Evolutionary conservation across 768 basidiomycete species (phyloP).

Genomic region (Rhizopogon rudus): DNA sequence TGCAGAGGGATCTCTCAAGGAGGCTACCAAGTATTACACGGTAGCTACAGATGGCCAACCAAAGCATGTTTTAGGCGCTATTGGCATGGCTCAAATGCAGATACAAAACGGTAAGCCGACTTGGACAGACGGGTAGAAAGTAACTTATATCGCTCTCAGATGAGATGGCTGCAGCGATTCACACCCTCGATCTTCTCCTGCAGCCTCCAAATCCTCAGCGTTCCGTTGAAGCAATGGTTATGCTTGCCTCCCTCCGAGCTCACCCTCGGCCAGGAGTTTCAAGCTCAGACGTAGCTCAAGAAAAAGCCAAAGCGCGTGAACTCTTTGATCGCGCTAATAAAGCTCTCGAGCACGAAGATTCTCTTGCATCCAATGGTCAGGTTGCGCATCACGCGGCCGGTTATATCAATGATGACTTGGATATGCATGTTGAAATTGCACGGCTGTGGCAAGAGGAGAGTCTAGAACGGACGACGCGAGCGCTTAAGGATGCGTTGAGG

Average conservation of each 20-base stretch:
- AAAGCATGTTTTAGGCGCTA: conserved; percentile 71
- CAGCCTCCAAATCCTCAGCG: conserved; percentile 60
- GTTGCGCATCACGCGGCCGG: conserved; percentile 35
- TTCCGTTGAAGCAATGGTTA: conserved; percentile 79
- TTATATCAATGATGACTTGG: conserved; percentile 68
- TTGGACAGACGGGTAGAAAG: not conserved
- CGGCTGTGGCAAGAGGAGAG: conserved; percentile 83
- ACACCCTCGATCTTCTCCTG: conserved; percentile 74
- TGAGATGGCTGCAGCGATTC: conserved; percentile 80
- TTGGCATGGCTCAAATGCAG: conserved; percentile 86
- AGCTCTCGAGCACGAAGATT: conserved; percentile 60
- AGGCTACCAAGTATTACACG: conserved; percentile 70
- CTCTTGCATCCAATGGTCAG: conserved; percentile 33
- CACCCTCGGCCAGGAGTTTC: conserved; percentile 78
- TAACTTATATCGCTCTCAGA: conserved; percentile 38
- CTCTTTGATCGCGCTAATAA: conserved; percentile 74
- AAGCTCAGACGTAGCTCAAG: conserved; percentile 63
- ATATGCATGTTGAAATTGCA: conserved; percentile 90
- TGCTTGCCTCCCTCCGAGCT: conserved; percentile 87
- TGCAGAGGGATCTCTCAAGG: conserved; percentile 54
- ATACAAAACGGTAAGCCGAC: conserved; percentile 64
- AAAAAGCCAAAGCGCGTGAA: conserved; percentile 70
- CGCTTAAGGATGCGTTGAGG: conserved; percentile 68
- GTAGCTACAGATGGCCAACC: conserved; percentile 63
- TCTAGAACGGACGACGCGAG: conserved; percentile 65